Base-by-base conservation (phyloP, 139 green algal genomes). In the Astrephomene gubernaculifera region DNA sequence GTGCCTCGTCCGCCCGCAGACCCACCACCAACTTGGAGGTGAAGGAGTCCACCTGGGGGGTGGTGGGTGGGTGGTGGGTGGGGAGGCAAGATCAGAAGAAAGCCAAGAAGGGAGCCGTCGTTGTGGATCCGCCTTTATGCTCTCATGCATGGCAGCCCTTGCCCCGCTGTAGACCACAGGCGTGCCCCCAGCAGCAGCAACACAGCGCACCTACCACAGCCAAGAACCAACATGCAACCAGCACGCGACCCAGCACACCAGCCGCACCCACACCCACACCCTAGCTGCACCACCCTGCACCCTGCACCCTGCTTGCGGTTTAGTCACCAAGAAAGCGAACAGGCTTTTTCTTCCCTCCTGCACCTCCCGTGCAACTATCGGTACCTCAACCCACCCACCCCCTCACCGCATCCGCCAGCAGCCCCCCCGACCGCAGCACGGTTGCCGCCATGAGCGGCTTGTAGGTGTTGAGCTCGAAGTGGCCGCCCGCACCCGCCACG, bases 401-500 rank as follows among this genome's bases (percentile, higher is more conserved):
- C 61, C 19, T 8, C 8, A 82, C 73, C 0, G 94, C 95, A 79
- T 99, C 97, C 27, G 83, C 94, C 44, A 99, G 90, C 39, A 99
- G 88, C 39, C 90, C 80, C 65, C 82, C 49, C 19, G 73, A 88
- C 14, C 82, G 79, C 24, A 90, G 44, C 10, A 69, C 4, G 60
- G 35, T 82, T 21, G 74, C 79, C 19, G 95, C 88, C 64, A 98
- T 94, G 90, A 97, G 94, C 31, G 96, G 97, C 91, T 99, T 99
- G 93, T 95, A 98, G 45, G 98, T 95, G 85, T 99, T 99, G 54
- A 99, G 93, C 90, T 99, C 95, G 92, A 98, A 98, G 80, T 98
- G 95, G 29, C 96, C 95, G 25, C 91, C 92, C 80, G 90, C 68
- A 39, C 95, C 96, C 24, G 92, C 97, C 21, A 98, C 67, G 39